Percentiles rank a stretch among this genome's conserved stretches.
Conservation (phyloP, 768 basidiomycete genomes). For the Trametes punicea region DNA sequence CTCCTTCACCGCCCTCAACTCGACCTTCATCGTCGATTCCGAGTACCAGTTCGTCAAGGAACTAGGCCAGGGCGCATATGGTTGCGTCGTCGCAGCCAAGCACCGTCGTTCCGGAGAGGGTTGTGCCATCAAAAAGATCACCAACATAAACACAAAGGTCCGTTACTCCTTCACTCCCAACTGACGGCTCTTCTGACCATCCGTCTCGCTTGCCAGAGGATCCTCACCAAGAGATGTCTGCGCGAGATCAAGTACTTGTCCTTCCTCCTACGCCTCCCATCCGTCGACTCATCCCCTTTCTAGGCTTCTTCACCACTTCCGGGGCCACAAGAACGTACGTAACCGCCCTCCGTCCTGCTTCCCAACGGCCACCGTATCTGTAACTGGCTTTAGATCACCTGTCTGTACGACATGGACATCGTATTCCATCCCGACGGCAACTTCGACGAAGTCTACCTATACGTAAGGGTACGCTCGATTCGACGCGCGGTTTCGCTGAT, state of each 20-base stretch:
- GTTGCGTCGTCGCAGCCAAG: conserved; percentile 84
- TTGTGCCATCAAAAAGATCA: conserved; percentile 95
- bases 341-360: neutral
- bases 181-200: neutral
- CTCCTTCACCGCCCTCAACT: conserved; percentile 80
- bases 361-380: neutral
- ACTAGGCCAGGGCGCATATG: conserved; percentile 94
- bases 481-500: neutral
- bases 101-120: conserved; percentile 83
- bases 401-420: conserved; percentile 97
- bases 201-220: conserved; percentile 50
- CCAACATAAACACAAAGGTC: conserved; percentile 89
- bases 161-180: conserved; percentile 7
- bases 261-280: neutral
- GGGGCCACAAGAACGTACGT: conserved; percentile 96
- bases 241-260: conserved; percentile 81
- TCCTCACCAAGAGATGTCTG: conserved; percentile 94
- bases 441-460: conserved; percentile 96
- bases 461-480: conserved; percentile 44
- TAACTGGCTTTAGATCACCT: conserved; percentile 93
- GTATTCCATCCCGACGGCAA: conserved; percentile 88
- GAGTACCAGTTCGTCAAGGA: conserved; percentile 96
- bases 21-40: conserved; percentile 82
- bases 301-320: conserved; percentile 93
- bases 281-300: conserved; percentile 16